A percentile compares a stretch with the other conserved stretches of the same genome.
phyloP scores from a whole-genome alignment of 495 filamentous ascomycete genomes.

The Aspergillus funiculosus region DNA sequence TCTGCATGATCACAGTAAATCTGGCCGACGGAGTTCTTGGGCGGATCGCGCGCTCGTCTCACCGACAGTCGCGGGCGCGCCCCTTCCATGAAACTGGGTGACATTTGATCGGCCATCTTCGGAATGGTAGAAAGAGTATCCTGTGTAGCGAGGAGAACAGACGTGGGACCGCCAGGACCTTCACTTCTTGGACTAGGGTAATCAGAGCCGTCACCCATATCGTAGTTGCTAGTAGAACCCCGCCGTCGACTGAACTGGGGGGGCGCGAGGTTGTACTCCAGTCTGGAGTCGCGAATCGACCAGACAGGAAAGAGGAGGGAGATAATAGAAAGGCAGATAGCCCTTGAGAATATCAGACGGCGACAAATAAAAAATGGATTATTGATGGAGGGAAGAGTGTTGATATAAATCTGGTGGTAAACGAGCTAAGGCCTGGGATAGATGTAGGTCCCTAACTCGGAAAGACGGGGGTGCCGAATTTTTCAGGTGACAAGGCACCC shows the following conservation, averaged over 20 bases:
- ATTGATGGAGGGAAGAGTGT: constrained; percentile 6
- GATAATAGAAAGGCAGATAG: no score
- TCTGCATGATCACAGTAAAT: constrained; percentile 62
- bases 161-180: constrained; percentile 37
- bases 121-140: constrained; percentile 34
- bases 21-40: constrained; percentile 60
- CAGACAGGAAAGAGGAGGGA: neutral
- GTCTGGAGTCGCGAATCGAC: constrained; percentile 1
- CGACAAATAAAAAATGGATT: neutral
- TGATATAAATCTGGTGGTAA: constrained; percentile 15
- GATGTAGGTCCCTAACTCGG: constrained; percentile 13
- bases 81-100: constrained; percentile 37
- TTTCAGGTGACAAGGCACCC: constrained; percentile 34
- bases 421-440: constrained; percentile 9
- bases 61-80: constrained; percentile 42
- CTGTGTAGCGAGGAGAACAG: constrained; percentile 36
- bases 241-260: constrained; percentile 32
- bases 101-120: constrained; percentile 39
- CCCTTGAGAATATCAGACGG: neutral
- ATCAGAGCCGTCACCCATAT: constrained; percentile 49
- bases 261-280: constrained; percentile 11
- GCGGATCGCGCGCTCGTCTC: constrained; percentile 50
- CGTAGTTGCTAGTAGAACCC: constrained; percentile 24
- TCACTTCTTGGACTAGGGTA: constrained; percentile 50
- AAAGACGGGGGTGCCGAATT: constrained; percentile 25